Evolutionary conservation across 441 rosid genomes (phyloP).

Genomic region (Mallotus japonicus): DNA sequence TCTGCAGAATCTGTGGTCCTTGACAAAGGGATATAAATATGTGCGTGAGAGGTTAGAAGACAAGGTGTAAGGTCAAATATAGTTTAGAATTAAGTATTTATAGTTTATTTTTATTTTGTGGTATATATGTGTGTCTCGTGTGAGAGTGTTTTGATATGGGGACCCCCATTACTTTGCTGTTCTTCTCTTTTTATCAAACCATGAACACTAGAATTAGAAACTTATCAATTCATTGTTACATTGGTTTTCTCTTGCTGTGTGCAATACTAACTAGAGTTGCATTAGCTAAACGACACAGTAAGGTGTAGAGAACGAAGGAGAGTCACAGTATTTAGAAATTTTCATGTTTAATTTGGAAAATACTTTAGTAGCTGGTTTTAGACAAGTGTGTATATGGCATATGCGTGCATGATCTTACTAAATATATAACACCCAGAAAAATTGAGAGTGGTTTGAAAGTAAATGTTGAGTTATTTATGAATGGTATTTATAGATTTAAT

Average conservation of each 20-base stretch:
- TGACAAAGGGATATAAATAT: not conserved
- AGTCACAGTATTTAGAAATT: too few species aligned
- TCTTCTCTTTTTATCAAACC: not conserved
- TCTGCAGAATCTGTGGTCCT: conserved; percentile 15
- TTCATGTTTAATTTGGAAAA: too few species aligned
- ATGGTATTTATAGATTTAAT: too few species aligned
- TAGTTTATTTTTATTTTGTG: not conserved
- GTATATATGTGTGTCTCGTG: too few species aligned
- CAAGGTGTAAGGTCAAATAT: not conserved
- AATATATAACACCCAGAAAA: too few species aligned
- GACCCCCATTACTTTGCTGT: not conserved
- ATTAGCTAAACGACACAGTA: too few species aligned
- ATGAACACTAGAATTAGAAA: not conserved
- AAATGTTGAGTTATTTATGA: too few species aligned
- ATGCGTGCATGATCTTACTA: too few species aligned
- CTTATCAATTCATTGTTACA: not conserved
- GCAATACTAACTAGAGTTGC: not conserved
- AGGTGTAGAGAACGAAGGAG: too few species aligned
- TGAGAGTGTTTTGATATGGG: not conserved
- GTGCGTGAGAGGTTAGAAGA: not conserved
- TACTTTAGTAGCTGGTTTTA: too few species aligned
- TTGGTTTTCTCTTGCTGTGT: not conserved
- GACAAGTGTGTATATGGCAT: too few species aligned
- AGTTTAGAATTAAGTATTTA: not conserved
- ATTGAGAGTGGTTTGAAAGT: too few species aligned